Evolutionary conservation across 805 yeast species (phyloP).

Genomic region (Kluyveromyces starmeri): DNA sequence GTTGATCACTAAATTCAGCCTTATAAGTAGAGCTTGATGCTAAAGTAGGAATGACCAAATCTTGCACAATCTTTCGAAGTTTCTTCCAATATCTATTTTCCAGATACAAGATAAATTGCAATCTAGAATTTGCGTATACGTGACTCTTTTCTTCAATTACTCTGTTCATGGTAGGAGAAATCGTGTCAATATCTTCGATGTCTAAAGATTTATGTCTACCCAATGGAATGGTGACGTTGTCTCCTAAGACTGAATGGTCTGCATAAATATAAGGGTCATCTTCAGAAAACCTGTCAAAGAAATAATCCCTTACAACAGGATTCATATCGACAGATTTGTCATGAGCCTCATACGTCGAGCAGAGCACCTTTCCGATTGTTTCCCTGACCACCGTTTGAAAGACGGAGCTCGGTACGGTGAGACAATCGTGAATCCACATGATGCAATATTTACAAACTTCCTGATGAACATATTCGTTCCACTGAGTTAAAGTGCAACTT

Average conservation of each 20-base stretch:
- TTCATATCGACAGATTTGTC: conserved; percentile 19
- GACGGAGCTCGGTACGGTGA: conserved; percentile 29
- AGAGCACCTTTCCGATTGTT: conserved; percentile 38
- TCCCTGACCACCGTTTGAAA: conserved; percentile 35
- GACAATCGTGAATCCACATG: conserved; percentile 42
- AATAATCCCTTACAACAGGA: conserved; percentile 17
- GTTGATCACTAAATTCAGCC: conserved; percentile 41
- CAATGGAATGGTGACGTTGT: conserved; percentile 27
- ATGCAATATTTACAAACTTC: conserved; percentile 37
- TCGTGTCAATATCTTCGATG: conserved; percentile 14
- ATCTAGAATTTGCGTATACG: conserved; percentile 34
- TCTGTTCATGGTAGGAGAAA: conserved; percentile 25
- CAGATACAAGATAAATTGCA: conserved; percentile 50
- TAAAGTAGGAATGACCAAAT: conserved; percentile 45
- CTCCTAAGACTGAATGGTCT: conserved; percentile 29
- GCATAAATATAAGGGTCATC: conserved; percentile 17
- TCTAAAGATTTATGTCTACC: conserved; percentile 26
- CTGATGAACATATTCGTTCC: conserved; percentile 44
- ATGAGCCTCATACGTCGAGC: conserved; percentile 18
- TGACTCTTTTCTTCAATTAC: conserved; percentile 9
- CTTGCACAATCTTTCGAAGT: conserved; percentile 40
- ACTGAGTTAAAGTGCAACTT: conserved; percentile 45
- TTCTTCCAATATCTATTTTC: conserved; percentile 51
- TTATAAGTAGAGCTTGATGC: conserved; percentile 44
- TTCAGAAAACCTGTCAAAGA: conserved; percentile 12